Conservation (phyloP, 257 asterid species). For the Euphrasia confusa region DNA sequence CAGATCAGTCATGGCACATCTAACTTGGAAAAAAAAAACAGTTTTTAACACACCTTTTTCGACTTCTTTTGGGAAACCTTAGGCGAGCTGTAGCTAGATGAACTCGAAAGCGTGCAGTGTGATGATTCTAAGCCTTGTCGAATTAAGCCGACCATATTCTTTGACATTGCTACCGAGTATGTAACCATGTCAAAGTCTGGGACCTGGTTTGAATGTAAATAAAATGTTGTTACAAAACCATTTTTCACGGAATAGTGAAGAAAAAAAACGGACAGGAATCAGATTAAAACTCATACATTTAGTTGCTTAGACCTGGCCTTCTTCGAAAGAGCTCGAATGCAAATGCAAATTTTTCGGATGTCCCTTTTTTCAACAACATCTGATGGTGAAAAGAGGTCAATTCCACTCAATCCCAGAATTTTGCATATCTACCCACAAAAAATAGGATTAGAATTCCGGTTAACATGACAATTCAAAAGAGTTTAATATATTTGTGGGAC, state of each 20-base stretch:
- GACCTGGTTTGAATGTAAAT: conserved; percentile 39
- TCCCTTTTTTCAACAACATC: conserved; percentile 87
- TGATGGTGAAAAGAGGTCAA: conserved; percentile 90
- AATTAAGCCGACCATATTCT: conserved; percentile 68
- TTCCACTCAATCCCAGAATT: conserved; percentile 81
- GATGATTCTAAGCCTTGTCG: conserved; percentile 74
- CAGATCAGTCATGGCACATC: conserved; percentile 17
- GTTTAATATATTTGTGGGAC: not conserved
- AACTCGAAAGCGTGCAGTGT: conserved; percentile 56
- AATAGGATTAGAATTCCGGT: not conserved
- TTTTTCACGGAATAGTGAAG: not conserved
- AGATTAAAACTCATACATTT: conserved; percentile 38
- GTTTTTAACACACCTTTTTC: conserved; percentile 39
- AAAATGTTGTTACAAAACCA: conserved; percentile 3
- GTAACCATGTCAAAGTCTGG: conserved; percentile 76
- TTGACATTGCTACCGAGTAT: conserved; percentile 69
- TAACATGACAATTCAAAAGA: not conserved
- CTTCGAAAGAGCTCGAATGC: conserved; percentile 79
- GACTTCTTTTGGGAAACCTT: conserved; percentile 35
- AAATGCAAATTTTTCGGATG: conserved; percentile 79
- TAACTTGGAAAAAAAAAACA: conserved; percentile 8
- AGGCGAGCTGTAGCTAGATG: conserved; percentile 47
- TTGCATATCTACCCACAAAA: conserved; percentile 55
- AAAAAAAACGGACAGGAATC: conserved; percentile 10
- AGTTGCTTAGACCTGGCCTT: conserved; percentile 76